Evolutionary conservation across 805 yeast genomes (phyloP).

Genomic region (Saccharomycopsis malanga): DNA sequence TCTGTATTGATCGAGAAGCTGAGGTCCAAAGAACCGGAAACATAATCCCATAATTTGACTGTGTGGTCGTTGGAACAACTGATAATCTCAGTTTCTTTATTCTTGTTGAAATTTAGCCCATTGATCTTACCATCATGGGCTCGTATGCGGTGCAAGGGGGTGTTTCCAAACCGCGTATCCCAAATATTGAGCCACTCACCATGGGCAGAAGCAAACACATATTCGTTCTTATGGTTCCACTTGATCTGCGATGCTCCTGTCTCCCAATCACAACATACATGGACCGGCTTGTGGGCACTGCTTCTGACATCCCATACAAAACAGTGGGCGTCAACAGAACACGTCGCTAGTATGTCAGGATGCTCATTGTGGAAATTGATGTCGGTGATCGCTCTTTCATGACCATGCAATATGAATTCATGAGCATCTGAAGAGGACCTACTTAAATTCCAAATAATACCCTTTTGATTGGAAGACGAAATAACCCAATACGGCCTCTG

Average conservation of each 20-base stretch:
- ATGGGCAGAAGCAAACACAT: constrained; percentile 80
- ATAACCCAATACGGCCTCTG: constrained; percentile 86
- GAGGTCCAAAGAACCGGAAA: constrained; percentile 2
- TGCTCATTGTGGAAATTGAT: constrained; percentile 84
- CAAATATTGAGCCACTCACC: constrained; percentile 75
- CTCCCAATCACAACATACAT: constrained; percentile 86
- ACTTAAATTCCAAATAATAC: constrained; percentile 86
- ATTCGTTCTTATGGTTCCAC: constrained; percentile 76
- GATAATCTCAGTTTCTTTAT: constrained; percentile 51
- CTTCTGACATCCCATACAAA: constrained; percentile 87
- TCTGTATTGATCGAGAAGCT: constrained; percentile 28
- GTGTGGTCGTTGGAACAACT: constrained; percentile 83
- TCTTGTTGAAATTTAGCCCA: constrained; percentile 76
- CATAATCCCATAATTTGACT: constrained; percentile 74
- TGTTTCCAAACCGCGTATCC: constrained; percentile 81
- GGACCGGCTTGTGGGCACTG: constrained; percentile 59
- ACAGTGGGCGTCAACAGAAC: constrained; percentile 85
- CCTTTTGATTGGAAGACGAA: constrained; percentile 92
- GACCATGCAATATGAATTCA: constrained; percentile 85
- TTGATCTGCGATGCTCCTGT: constrained; percentile 94
- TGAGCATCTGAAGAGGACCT: constrained; percentile 60
- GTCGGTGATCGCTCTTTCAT: constrained; percentile 90
- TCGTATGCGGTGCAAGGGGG: constrained; percentile 52
- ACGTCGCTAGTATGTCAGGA: constrained; percentile 85
- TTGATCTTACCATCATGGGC: constrained; percentile 88